A percentile compares a stretch with the other conserved stretches of the same genome.
These are phyloP conservation scores for Leccinellum albellum DNA, from an alignment of 768 basidiomycete species.

Conservation along the genomic window DNA sequence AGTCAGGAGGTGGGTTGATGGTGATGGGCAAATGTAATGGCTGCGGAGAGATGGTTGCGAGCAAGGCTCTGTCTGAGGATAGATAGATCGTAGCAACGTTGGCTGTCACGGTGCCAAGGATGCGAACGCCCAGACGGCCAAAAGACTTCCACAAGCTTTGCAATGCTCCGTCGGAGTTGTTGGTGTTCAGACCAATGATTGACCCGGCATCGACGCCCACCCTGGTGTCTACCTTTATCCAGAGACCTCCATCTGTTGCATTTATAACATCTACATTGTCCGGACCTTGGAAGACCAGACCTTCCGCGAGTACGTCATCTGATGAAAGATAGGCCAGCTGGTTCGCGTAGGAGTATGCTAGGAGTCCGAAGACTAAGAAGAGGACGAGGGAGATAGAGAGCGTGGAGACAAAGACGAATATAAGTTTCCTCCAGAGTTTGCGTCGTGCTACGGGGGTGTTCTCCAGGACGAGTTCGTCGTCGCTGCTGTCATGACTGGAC, in stretches of 20 bases:
- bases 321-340: slow-evolving; percentile 50
- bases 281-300: slow-evolving; percentile 57
- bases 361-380: slow-evolving; percentile 42
- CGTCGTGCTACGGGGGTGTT: slow-evolving; percentile 19
- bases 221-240: slow-evolving; percentile 53
- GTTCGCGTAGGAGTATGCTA: slow-evolving; percentile 67
- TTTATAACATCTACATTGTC: slow-evolving; percentile 60
- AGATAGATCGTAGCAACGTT: slow-evolving; percentile 50
- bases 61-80: slow-evolving; percentile 37
- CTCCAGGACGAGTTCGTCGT: slow-evolving; percentile 23
- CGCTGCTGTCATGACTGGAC: slow-evolving; percentile 17
- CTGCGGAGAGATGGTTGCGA: slow-evolving; percentile 46
- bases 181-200: slow-evolving; percentile 51
- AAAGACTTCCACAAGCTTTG: slow-evolving; percentile 58
- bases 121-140: slow-evolving; percentile 63
- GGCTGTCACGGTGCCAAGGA: slow-evolving; percentile 54
- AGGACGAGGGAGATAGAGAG: slow-evolving; percentile 47
- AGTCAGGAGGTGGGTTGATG: slow-evolving; percentile 34
- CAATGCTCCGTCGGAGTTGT: slow-evolving; percentile 42
- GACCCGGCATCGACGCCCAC: slow-evolving; percentile 68
- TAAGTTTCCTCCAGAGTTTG: slow-evolving; percentile 32
- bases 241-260: slow-evolving; percentile 57
- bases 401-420: slow-evolving; percentile 54
- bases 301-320: slow-evolving; percentile 54
- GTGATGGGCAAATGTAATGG: slow-evolving; percentile 55